Base-by-base conservation (phyloP, 1,284 basidiomycete genomes). In the Calocybe gambosa region DNA sequence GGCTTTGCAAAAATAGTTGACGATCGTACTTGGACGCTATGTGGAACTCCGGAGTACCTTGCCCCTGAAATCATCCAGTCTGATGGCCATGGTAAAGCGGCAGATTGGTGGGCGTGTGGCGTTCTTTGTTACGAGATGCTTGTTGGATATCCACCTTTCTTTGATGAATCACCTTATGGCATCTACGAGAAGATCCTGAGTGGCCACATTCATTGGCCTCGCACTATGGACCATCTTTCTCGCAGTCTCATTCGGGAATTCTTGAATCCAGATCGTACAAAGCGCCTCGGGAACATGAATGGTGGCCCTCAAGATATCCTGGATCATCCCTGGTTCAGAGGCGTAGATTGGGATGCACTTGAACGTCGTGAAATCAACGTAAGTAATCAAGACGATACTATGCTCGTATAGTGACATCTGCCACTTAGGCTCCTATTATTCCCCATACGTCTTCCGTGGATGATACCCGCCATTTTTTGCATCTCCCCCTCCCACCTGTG, bases 61-160 rank as follows among this genome's bases (percentile, higher is more conserved):
- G 92, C 92, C 0, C 92, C 92, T 15, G 92, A 95, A 66, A 93
- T 95, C 47, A 96, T 99, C 37, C 92, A 94, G 64, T 93, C 89
- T 12, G 93, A 95, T 56, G 95, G 95, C 9, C 96, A 99, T 72
- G 95, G 95, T 54, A 97, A 98, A 69, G 91, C 90, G 29, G 95
- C 96, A 2, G 95, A 99, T 63, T 99, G 95, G 95, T 99, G 96
- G 85, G 93, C 96, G 1, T 88, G 95, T 52, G 95, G 95, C 21
- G 92, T 99, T 13, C 70, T 99, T 54, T 88, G 94, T 57, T 99
- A 97, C 66, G 95, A 99, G 65, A 99, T 98, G 88, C 87, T 98
- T 53, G 86, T 95, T 43, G 90, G 89, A 1, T 92, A 88, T 57
- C 88, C 88, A 59, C 82, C 93, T 64, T 97, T 96, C 74, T 97